Evolutionary conservation across 345 rosid species (phyloP).

Genomic region (Eucalyptus melliodora): DNA sequence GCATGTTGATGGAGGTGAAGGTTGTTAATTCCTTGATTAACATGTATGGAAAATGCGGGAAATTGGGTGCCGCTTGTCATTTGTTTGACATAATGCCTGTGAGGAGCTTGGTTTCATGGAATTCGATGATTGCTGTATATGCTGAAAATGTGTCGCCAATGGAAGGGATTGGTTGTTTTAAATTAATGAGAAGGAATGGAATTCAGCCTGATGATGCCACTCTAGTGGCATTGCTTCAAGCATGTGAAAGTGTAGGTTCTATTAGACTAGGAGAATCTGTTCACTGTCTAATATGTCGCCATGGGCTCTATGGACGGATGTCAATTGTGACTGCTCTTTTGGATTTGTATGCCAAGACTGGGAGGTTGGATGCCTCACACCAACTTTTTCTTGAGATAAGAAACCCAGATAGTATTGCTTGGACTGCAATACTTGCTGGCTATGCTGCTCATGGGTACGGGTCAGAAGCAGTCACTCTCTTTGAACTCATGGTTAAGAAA

Average conservation of each 20-base stretch:
- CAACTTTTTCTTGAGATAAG: conserved; percentile 30
- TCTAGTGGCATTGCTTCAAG: conserved; percentile 29
- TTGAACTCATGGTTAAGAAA: conserved; percentile 36
- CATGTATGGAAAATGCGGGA: conserved; percentile 44
- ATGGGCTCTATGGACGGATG: conserved; percentile 17
- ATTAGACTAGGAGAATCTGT: conserved; percentile 32
- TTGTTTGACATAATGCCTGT: conserved; percentile 29
- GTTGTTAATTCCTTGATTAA: conserved; percentile 41
- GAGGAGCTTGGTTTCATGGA: conserved; percentile 54
- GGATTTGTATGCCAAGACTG: conserved; percentile 46
- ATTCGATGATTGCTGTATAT: conserved; percentile 35
- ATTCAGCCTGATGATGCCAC: conserved; percentile 46
- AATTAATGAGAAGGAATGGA: conserved; percentile 26
- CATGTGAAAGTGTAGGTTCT: conserved; percentile 36
- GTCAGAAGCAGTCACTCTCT: conserved; percentile 36
- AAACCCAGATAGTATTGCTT: conserved; percentile 46
- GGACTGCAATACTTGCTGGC: conserved; percentile 74
- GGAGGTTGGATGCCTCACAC: conserved; percentile 27
- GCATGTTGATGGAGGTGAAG: conserved; percentile 33
- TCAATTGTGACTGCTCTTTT: conserved; percentile 28
- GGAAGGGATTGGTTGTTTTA: conserved; percentile 28
- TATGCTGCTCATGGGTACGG: conserved; percentile 63
- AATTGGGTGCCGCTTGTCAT: conserved; percentile 16
- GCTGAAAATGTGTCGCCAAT: conserved; percentile 14
- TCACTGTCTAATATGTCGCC: conserved; percentile 23